Conservation (phyloP, 73 alveolate genomes). For the Paramecium sexaurelia region DNA sequence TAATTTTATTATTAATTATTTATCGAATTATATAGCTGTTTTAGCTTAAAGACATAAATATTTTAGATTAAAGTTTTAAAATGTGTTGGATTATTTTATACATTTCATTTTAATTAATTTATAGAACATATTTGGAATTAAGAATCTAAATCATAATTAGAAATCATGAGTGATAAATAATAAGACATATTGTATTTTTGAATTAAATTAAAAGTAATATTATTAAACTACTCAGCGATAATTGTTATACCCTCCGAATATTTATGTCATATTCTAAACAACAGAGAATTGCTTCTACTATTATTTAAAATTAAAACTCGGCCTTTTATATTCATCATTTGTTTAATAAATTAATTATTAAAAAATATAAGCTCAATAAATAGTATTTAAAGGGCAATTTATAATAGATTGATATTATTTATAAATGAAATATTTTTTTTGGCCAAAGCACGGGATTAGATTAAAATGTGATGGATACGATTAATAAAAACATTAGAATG, state of each 20-base stretch:
- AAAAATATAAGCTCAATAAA: neutral
- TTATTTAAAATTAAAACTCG: neutral
- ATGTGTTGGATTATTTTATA: too few relatives aligned
- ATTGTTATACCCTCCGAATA: conserved; percentile 28
- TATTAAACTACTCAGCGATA: neutral
- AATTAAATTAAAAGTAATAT: neutral
- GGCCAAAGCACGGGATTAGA: too few relatives aligned
- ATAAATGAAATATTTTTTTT: too few relatives aligned
- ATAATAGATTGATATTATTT: too few relatives aligned
- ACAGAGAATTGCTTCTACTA: conserved; percentile 17
- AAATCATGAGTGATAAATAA: neutral
- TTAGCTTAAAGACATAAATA: too few relatives aligned
- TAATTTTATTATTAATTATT: too few relatives aligned
- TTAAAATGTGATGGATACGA: too few relatives aligned
- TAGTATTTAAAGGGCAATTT: neutral
- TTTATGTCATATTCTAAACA: conserved; percentile 13
- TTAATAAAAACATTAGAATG: too few relatives aligned
- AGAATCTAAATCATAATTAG: neutral
- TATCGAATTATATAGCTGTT: too few relatives aligned
- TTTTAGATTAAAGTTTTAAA: too few relatives aligned
- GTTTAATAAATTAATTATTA: neutral
- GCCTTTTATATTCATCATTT: conserved; percentile 37
- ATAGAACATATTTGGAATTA: neutral
- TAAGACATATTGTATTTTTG: neutral
- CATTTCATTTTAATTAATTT: too few relatives aligned